Conservation (phyloP, 306 rosid species). For the Pterocarpus macrocarpus region DNA sequence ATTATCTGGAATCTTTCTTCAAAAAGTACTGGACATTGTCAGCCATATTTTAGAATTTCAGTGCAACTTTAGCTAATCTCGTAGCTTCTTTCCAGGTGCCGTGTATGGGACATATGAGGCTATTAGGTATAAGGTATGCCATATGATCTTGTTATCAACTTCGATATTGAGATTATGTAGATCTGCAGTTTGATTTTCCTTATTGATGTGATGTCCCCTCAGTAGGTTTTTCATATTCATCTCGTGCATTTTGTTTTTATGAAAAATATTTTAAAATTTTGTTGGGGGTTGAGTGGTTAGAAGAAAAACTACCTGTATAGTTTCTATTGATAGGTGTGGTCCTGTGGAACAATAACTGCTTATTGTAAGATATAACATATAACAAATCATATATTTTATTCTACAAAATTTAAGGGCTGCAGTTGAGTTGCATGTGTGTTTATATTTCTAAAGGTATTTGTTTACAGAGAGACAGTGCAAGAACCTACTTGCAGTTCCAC, state of each 20-base stretch:
- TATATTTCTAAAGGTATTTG: neutral
- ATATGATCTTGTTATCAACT: slow-evolving; percentile 30
- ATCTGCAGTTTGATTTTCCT: slow-evolving; percentile 21
- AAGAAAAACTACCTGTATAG: neutral
- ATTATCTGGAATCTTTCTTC: slow-evolving; percentile 17
- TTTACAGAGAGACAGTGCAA: neutral
- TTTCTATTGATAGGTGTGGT: neutral
- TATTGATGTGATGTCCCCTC: slow-evolving; percentile 10
- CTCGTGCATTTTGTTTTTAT: slow-evolving; percentile 18
- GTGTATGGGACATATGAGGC: slow-evolving; percentile 92
- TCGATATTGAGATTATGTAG: slow-evolving; percentile 25
- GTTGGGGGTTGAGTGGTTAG: neutral
- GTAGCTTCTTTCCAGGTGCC: slow-evolving; percentile 66
- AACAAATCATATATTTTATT: neutral
- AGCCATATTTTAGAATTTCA: neutral
- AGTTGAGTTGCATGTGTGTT: neutral
- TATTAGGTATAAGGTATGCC: slow-evolving; percentile 75
- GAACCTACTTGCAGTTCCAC: neutral
- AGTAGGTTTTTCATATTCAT: neutral
- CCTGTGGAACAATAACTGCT: neutral
- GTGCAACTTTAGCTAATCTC: slow-evolving; percentile 11
- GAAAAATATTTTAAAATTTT: slow-evolving; percentile 11
- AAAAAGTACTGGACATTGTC: slow-evolving; percentile 6
- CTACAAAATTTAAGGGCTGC: neutral
- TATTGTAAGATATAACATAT: slow-evolving; percentile 11